These are phyloP conservation scores for Diutina mesorugosa DNA, from an alignment of 1,139 yeast genomes.

Conservation along the genomic window DNA sequence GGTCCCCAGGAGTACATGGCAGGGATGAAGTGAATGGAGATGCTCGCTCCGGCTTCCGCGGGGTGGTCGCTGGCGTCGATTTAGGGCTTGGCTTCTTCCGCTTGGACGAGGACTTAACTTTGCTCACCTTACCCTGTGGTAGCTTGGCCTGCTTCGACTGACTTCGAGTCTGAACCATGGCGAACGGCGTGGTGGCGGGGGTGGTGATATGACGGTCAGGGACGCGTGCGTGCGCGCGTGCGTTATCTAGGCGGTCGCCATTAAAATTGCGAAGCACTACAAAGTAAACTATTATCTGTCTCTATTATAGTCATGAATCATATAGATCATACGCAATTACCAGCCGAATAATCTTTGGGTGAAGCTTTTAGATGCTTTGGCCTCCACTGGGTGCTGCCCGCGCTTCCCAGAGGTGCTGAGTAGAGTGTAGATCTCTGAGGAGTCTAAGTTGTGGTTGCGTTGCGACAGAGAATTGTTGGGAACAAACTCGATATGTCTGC, in stretches of 20 bases:
- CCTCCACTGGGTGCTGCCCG: not conserved
- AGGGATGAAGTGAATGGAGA: not conserved
- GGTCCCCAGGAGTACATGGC: not conserved
- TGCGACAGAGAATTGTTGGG: not conserved
- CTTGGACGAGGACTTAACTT: not conserved
- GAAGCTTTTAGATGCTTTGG: not conserved
- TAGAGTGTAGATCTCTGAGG: not conserved
- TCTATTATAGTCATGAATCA: not conserved
- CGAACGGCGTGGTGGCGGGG: not conserved
- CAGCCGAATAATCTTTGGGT: not conserved
- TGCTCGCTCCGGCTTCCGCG: not conserved
- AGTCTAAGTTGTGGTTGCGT: not conserved
- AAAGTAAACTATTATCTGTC: not conserved
- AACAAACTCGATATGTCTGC: not conserved
- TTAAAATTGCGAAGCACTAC: not conserved
- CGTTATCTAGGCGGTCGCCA: not conserved
- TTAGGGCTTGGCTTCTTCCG: not conserved
- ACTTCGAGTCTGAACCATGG: not conserved
- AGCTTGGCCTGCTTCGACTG: not conserved
- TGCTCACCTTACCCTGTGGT: not conserved
- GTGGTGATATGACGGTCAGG: not conserved
- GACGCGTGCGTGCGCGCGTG: not conserved
- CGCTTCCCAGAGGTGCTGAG: slow-evolving; percentile 1
- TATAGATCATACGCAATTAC: not conserved
- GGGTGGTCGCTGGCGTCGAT: not conserved